Percentiles rank a stretch among this genome's conserved stretches.
Conservation (phyloP, 768 basidiomycete genomes). For the Mycena belliarum region DNA sequence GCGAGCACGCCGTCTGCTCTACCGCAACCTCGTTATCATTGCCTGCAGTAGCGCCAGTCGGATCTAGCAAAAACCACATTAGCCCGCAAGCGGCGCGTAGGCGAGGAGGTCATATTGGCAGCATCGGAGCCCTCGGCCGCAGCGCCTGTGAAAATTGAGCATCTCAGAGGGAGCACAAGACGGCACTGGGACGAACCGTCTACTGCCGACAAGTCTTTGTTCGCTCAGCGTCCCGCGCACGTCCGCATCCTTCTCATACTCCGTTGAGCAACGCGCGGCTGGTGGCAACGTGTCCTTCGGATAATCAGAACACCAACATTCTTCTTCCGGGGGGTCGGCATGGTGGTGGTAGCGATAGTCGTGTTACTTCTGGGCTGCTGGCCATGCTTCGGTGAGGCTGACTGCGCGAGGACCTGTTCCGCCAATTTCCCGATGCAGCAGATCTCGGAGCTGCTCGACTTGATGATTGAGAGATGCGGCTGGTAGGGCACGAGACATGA, state of each 20-base stretch:
- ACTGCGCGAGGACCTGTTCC: slow-evolving; percentile 35
- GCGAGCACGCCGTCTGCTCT: slow-evolving; percentile 82
- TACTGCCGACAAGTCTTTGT: neutral
- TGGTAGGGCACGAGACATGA: slow-evolving; percentile 87
- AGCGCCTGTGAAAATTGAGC: neutral
- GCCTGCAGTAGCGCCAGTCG: too few species aligned
- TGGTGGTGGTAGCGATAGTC: slow-evolving; percentile 18
- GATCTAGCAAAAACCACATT: too few species aligned
- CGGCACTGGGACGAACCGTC: neutral
- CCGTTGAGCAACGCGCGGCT: too few species aligned
- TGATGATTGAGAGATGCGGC: slow-evolving; percentile 87
- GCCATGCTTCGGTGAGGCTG: slow-evolving; percentile 29
- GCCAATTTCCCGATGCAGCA: slow-evolving; percentile 55
- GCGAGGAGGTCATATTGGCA: too few species aligned
- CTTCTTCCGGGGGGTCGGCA: slow-evolving; percentile 23
- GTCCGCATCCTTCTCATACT: slow-evolving; percentile 73
- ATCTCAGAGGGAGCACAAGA: neutral
- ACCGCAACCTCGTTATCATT: too few species aligned
- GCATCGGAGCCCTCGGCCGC: neutral
- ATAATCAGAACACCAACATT: slow-evolving; percentile 17
- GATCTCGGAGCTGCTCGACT: slow-evolving; percentile 75
- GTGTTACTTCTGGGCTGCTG: slow-evolving; percentile 30
- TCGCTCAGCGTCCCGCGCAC: slow-evolving; percentile 30
- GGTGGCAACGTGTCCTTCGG: too few species aligned
- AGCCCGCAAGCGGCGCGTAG: too few species aligned